Conservation (phyloP, 148 eudicot genomes). For the Cornus suecica region DNA sequence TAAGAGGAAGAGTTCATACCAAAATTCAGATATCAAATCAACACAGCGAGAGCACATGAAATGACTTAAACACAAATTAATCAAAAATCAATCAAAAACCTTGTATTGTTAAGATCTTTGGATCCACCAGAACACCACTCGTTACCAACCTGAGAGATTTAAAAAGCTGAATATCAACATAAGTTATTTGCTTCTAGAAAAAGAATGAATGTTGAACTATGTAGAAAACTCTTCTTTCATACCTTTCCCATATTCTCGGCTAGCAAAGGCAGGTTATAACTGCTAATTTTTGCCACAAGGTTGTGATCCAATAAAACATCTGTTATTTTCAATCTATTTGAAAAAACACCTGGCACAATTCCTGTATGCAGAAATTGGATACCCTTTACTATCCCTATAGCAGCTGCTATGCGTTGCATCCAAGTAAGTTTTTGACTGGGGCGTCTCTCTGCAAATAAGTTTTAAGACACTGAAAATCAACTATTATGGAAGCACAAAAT, state of each 20-base stretch:
- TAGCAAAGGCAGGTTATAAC: slow-evolving; percentile 68
- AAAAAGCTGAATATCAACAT: slow-evolving; percentile 1
- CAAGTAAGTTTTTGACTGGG: slow-evolving; percentile 52
- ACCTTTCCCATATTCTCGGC: slow-evolving; percentile 54
- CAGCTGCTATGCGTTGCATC: slow-evolving; percentile 82
- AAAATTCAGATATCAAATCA: neutral
- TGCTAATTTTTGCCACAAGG: slow-evolving; percentile 71
- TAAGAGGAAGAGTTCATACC: neutral
- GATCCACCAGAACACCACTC: slow-evolving; percentile 26
- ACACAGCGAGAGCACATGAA: neutral
- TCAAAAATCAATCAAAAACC: slow-evolving; percentile 27
- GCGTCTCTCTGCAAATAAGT: slow-evolving; percentile 38
- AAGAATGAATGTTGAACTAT: neutral
- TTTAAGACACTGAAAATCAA: neutral
- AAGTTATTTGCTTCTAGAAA: neutral
- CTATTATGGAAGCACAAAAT: neutral
- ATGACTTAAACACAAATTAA: neutral
- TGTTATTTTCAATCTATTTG: slow-evolving; percentile 74
- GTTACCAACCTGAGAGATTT: slow-evolving; percentile 32
- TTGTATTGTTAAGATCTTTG: slow-evolving; percentile 39
- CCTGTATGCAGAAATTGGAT: slow-evolving; percentile 85
- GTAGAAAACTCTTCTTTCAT: slow-evolving; percentile 1
- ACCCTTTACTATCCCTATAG: slow-evolving; percentile 81
- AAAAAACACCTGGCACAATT: slow-evolving; percentile 68
- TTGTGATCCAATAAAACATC: slow-evolving; percentile 76